Evolutionary conservation across 768 basidiomycete genomes (phyloP).

Genomic region (Boletus sp.): DNA sequence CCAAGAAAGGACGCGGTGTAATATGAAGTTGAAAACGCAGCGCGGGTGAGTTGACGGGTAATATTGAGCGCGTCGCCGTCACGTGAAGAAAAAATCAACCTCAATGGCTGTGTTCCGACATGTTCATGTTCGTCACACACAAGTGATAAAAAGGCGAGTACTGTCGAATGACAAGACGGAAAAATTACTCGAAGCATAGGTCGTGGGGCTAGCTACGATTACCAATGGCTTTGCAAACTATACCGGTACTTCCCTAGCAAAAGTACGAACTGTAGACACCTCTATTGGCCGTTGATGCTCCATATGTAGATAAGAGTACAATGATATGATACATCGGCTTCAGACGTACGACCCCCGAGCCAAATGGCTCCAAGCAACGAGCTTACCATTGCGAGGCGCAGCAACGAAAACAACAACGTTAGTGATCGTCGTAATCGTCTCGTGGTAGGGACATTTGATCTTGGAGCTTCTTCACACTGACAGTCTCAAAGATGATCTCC

Average conservation of each 20-base stretch:
- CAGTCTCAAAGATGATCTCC: constrained; percentile 20
- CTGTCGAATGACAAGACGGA: neutral
- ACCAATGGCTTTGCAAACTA: neutral
- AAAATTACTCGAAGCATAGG: neutral
- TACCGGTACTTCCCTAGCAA: neutral
- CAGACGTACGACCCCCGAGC: neutral
- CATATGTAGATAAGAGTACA: constrained; percentile 3
- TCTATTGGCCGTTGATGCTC: neutral
- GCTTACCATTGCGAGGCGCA: neutral
- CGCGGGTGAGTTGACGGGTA: no score
- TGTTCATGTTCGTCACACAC: neutral
- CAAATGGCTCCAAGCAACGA: neutral
- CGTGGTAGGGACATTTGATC: constrained; percentile 4
- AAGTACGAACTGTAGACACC: neutral
- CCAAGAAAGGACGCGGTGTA: neutral
- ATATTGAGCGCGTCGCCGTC: constrained; percentile 12
- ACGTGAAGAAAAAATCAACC: constrained; percentile 22
- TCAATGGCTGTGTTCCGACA: neutral
- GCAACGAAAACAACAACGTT: neutral
- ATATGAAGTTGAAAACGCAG: neutral
- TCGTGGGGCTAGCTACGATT: neutral
- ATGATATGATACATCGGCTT: constrained; percentile 5
- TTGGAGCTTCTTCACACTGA: constrained; percentile 14
- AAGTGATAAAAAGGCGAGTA: no score
- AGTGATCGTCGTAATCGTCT: neutral